Conservation (phyloP, 176 grass and related monocot genomes). For the Bonia amplexicaulis region DNA sequence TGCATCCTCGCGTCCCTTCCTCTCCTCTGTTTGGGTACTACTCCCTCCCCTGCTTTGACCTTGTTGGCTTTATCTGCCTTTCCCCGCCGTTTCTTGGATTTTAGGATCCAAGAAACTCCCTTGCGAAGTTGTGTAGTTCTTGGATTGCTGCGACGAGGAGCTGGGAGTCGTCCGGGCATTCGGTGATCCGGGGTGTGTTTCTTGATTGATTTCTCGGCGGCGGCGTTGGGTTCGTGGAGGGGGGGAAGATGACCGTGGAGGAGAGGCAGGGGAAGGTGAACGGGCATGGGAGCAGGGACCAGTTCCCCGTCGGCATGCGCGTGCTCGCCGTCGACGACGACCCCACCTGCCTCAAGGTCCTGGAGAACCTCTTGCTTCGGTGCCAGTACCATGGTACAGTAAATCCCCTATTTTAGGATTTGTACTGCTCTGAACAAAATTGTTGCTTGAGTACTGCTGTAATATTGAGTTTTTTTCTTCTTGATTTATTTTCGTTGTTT, state of each 20-base stretch:
- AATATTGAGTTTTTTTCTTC: neutral
- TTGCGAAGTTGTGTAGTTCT: neutral
- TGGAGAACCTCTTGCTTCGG: conserved; percentile 35
- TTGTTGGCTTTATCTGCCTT: conserved; percentile 31
- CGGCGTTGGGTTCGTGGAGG: neutral
- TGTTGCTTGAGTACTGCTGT: neutral
- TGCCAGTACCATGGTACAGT: conserved; percentile 62
- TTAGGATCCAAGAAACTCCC: conserved; percentile 29
- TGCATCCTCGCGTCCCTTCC: neutral
- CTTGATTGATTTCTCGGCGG: neutral
- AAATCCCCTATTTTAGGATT: neutral
- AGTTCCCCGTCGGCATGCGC: conserved; percentile 67
- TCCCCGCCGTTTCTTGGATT: conserved; percentile 43
- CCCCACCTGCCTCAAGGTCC: conserved; percentile 51
- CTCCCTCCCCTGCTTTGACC: conserved; percentile 40
- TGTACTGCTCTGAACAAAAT: neutral
- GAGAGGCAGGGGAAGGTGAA: conserved; percentile 7
- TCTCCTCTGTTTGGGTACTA: neutral
- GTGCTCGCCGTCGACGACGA: conserved; percentile 67
- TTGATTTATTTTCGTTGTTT: conserved; percentile 5
- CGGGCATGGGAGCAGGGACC: conserved; percentile 24
- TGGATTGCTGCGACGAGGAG: neutral
- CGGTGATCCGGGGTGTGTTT: neutral
- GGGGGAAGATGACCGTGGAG: conserved; percentile 42
- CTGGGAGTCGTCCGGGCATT: neutral